Evolutionary conservation across 148 eudicot species (phyloP).

Genomic region (Vaccinium darrowii): DNA sequence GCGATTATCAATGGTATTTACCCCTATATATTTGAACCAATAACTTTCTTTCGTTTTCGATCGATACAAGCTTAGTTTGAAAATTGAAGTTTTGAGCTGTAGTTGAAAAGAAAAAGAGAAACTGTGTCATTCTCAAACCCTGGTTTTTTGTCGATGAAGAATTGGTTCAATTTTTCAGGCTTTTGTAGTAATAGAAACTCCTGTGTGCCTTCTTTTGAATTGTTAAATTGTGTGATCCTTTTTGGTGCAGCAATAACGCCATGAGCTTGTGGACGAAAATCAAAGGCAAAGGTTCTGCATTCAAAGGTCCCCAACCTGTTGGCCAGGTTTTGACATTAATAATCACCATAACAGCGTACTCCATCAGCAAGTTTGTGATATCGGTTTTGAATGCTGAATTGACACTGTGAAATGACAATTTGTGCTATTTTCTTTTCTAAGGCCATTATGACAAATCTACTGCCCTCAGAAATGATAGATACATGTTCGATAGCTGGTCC

Average conservation of each 20-base stretch:
- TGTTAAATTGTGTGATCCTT: constrained; percentile 11
- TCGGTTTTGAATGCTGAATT: not conserved
- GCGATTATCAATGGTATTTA: constrained; percentile 93
- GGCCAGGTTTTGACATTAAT: constrained; percentile 54
- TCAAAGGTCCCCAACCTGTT: constrained; percentile 64
- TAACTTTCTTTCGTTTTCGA: not conserved
- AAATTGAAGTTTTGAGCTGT: not conserved
- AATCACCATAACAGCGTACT: not conserved
- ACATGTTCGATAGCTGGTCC: constrained; percentile 86
- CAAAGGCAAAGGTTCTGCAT: constrained; percentile 62
- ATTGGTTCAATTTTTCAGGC: not conserved
- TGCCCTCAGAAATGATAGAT: constrained; percentile 74
- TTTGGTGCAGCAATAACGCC: constrained; percentile 75
- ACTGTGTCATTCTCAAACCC: not conserved
- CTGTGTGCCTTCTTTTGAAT: constrained; percentile 8
- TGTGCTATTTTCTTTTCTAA: constrained; percentile 21
- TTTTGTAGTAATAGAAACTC: not conserved
- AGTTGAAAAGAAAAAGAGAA: not conserved
- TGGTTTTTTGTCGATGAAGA: not conserved
- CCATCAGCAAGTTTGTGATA: not conserved
- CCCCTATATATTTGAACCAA: not conserved
- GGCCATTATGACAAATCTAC: constrained; percentile 80
- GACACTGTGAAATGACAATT: not conserved
- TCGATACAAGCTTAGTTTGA: not conserved
- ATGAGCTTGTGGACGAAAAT: constrained; percentile 76